Conservation (phyloP, 192 early-diverging fungal species). For the Rhizophagus prolifer region DNA sequence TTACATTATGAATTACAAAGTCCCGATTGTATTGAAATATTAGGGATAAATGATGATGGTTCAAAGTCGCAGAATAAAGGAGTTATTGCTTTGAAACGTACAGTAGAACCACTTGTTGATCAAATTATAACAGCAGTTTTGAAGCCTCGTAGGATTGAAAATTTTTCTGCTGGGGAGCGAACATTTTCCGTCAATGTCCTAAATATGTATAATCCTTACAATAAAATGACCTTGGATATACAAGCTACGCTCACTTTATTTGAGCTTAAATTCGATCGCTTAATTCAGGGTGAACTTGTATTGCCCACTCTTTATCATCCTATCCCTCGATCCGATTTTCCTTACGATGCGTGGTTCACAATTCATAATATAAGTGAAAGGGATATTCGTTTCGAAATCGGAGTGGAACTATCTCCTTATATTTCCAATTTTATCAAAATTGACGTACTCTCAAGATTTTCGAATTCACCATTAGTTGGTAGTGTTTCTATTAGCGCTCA, state of each 20-base stretch:
- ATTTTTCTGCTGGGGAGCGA: conserved; percentile 48
- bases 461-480: conserved; percentile 76
- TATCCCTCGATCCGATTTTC: conserved; percentile 47
- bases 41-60: conserved; percentile 8
- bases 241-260: conserved; percentile 63
- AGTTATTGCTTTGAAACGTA: conserved; percentile 30
- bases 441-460: conserved; percentile 76
- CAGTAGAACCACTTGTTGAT: conserved; percentile 31
- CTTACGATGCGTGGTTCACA: conserved; percentile 82
- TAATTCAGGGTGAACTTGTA: conserved; percentile 63
- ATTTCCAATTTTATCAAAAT: conserved; percentile 61
- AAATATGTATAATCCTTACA: conserved; percentile 69
- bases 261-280: conserved; percentile 73
- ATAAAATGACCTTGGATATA: conserved; percentile 53
- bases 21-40: conserved; percentile 50
- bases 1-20: conserved; percentile 57
- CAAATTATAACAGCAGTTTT: conserved; percentile 59
- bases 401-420: conserved; percentile 59
- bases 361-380: conserved; percentile 72
- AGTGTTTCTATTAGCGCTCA: conserved; percentile 63
- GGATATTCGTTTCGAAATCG: conserved; percentile 80
- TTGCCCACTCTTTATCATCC: conserved; percentile 76
- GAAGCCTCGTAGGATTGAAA: conserved; percentile 60
- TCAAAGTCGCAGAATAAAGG: neutral
- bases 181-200: conserved; percentile 51